Base-by-base conservation (phyloP, 1,139 yeast species). In the Yamadazyma friedrichii region DNA sequence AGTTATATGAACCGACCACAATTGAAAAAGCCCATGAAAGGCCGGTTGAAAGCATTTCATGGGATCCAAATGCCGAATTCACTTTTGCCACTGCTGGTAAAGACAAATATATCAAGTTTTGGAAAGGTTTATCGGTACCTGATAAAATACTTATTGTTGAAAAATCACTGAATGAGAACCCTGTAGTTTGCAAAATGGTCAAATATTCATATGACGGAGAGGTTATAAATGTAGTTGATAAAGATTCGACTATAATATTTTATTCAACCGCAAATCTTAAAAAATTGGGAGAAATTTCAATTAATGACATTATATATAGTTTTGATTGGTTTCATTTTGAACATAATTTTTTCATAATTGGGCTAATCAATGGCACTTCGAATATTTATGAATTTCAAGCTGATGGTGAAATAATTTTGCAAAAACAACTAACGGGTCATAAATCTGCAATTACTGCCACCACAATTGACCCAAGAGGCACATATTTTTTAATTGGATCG, bases 31-130 rank as follows among this genome's bases (percentile, higher is more conserved):
- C 80, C 1, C 82, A 77, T 45, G 64, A 61, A 2, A 65, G 64
- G 43, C 62, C 78, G 2, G 77, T 80, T 2, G 76, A 74, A 36
- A 56, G 73, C 12, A 50, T 85, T 2, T 58, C 78, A 1, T 86
- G 93, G 89, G 72, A 80, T 43, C 86, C 89, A 0, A 55, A 55
- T 12, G 67, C 73, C 36, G 78, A 76, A 17, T 66, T 64, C 33
- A 61, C 73, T 20, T 66, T 86, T 45, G 86, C 80, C 1, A 72
- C 86, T 2, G 84, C 78, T 12, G 82, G 84, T 1, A 62, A 76
- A 39, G 87, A 82, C 48, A 59, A 62, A n/a, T 57, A 56, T 34
- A 58, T 85, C 25, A 75, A 72, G 48, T 54, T 81, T 9, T 85
- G 93, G 93, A 75, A 74, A 43, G 70, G 74, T 4, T 40, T 46